phyloP scores from a whole-genome alignment of 495 filamentous ascomycete genomes.

The Penicillium salamii region DNA sequence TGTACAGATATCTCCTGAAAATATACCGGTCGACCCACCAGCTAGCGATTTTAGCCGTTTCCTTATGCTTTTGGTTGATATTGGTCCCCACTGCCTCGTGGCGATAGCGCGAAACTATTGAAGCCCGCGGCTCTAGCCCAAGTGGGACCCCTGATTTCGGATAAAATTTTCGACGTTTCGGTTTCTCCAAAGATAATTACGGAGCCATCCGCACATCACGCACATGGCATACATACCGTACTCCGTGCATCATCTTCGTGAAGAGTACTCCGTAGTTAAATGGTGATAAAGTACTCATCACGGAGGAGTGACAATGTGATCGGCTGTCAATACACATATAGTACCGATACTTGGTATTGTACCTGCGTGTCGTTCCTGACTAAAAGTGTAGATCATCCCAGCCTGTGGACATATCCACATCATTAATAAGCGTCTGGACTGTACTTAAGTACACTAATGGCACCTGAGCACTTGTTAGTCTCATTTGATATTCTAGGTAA shows the following conservation, averaged over 20 bases:
- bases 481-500: too few relatives aligned
- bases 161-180: neutral
- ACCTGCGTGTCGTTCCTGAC: neutral
- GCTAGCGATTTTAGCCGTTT: constrained; percentile 35
- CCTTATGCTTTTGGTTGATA: constrained; percentile 15
- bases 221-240: too few relatives aligned
- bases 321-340: neutral
- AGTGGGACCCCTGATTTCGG: neutral
- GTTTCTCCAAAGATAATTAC: too few relatives aligned
- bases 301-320: too few relatives aligned
- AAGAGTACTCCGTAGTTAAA: too few relatives aligned
- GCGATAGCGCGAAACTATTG: constrained; percentile 9
- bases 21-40: constrained; percentile 23
- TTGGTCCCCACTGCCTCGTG: constrained; percentile 7
- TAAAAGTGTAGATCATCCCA: neutral
- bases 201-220: too few relatives aligned
- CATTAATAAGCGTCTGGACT: too few relatives aligned
- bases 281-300: too few relatives aligned
- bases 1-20: constrained; percentile 16
- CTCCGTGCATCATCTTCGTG: too few relatives aligned
- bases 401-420: neutral
- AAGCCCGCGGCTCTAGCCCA: neutral
- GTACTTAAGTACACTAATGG: too few relatives aligned
- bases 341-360: neutral
- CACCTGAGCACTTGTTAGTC: too few relatives aligned